Evolutionary conservation across 2,329 filamentous ascomycete genomes (phyloP), one percentile per base, ranked within the genome.

Genomic region (Aureobasidium melanogenum): DNA sequence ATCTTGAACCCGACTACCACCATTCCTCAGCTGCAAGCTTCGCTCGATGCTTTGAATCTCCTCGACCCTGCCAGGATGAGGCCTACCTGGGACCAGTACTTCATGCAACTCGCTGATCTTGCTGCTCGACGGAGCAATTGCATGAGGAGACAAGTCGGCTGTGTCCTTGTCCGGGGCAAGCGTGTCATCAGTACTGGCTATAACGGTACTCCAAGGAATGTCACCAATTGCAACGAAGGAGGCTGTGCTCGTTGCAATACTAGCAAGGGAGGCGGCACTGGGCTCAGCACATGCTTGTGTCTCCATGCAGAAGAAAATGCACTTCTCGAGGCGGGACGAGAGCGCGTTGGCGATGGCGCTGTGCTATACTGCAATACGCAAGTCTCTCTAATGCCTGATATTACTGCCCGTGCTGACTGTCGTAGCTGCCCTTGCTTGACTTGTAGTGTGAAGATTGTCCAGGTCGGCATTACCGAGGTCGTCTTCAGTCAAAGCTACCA

Each of bases 231-330:
- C 77, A 89, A 88, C 67, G 89, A 96, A 69, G 94, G 94, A 66
- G 94, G 94, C 54, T 99, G 94, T 67, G 76, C 80, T 12, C 83
- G 94, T 52, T 99, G 94, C 75, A 97, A 99, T 73, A 82, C 83
- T 57, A 88, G 85, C 6, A 81, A 84, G 61, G 82, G 82, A 32
- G 83, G 82, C 28, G 94, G 94, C 26, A 81, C 86, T 48, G 86
- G 84, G 0, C 81, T 99, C 22, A 85, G 87, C 5, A 96, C 93
- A 6, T 99, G 94, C 70, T 81, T 97, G 54, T 99, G 94, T 73
- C 84, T 99, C n/a, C 94, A 99, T 73, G 94, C 94, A 0, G 94
- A 99, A 77, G 94, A 99, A 76, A 99, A 99, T 73, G 94, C 94
- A 1, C 80, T 99, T 62, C 80, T 99, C 10, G 94, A 99, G 78